Percentiles rank a stretch among this genome's conserved stretches.
Conservation (phyloP, 495 filamentous ascomycete genomes). For the Clavariopsis aquatica region DNA sequence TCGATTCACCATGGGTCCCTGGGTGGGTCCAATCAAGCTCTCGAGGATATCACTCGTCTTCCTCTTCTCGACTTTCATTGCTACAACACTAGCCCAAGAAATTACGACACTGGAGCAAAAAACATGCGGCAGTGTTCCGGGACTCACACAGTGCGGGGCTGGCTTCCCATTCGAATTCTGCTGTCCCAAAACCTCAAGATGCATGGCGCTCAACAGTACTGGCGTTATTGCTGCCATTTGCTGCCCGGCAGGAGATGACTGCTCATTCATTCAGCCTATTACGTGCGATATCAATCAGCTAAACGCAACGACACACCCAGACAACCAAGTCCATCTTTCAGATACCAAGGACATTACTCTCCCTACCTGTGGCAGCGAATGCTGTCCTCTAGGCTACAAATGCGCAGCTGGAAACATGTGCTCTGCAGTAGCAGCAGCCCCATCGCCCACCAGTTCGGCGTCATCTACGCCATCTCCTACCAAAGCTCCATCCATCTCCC, state of each 20-base stretch:
- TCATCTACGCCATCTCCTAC: constrained; percentile 42
- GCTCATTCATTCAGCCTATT: constrained; percentile 67
- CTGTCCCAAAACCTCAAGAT: constrained; percentile 64
- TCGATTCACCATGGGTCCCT: constrained; percentile 24
- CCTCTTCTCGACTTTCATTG: constrained; percentile 38
- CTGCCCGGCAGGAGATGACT: constrained; percentile 66
- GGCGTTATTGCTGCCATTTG: constrained; percentile 68
- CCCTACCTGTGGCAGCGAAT: constrained; percentile 48
- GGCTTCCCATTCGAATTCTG: constrained; percentile 72
- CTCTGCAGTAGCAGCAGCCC: constrained; percentile 42
- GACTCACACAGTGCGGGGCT: constrained; percentile 54
- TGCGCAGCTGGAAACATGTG: constrained; percentile 54
- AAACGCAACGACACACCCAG: constrained; percentile 62
- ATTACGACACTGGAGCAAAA: constrained; percentile 44
- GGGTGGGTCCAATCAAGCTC: constrained; percentile 22
- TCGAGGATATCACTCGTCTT: constrained; percentile 41
- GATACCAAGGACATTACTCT: constrained; percentile 59
- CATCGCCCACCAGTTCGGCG: constrained; percentile 37
- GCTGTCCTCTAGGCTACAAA: constrained; percentile 77
- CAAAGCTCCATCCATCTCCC: constrained; percentile 47
- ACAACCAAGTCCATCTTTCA: constrained; percentile 69
- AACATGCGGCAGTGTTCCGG: constrained; percentile 50
- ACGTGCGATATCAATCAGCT: constrained; percentile 69
- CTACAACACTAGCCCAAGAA: constrained; percentile 42
- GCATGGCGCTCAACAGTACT: constrained; percentile 61